Evolutionary conservation across 768 basidiomycete species (phyloP).

Genomic region (Trametes cingulata): DNA sequence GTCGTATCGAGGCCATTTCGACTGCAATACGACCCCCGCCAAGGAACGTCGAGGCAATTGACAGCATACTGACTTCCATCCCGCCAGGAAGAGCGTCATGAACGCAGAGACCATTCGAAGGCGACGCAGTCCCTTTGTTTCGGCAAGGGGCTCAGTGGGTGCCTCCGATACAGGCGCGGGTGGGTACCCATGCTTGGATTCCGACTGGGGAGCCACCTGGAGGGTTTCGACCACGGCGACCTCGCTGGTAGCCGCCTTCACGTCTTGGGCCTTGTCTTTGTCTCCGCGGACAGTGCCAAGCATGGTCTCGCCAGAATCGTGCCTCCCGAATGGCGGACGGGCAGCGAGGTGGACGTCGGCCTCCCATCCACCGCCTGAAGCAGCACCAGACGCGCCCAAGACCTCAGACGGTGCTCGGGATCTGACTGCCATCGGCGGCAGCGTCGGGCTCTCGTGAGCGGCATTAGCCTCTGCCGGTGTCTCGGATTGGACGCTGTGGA

Average conservation of each 20-base stretch:
- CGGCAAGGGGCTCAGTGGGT: neutral
- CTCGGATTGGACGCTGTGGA: too few species aligned
- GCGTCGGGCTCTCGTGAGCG: neutral
- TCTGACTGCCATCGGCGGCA: neutral
- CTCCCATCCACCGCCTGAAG: neutral
- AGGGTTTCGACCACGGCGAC: neutral
- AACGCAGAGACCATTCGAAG: slow-evolving; percentile 28
- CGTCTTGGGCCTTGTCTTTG: neutral
- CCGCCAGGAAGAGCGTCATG: slow-evolving; percentile 28
- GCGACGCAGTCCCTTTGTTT: slow-evolving; percentile 16
- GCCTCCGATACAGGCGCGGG: neutral
- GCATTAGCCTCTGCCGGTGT: neutral
- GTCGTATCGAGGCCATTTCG: neutral
- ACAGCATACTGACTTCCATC: slow-evolving; percentile 28
- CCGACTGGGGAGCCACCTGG: neutral
- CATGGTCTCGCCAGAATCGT: slow-evolving; percentile 2
- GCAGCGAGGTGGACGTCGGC: neutral
- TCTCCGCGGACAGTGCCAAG: neutral
- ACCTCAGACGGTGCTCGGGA: neutral
- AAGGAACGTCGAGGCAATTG: neutral
- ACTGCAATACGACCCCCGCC: neutral
- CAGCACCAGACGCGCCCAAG: slow-evolving; percentile 1
- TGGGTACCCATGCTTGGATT: neutral
- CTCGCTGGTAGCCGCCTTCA: neutral
- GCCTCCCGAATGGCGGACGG: slow-evolving; percentile 9